These are phyloP conservation scores for Tilletiopsis washingtonensis DNA, from an alignment of 1,284 basidiomycete species.

Conservation along the genomic window DNA sequence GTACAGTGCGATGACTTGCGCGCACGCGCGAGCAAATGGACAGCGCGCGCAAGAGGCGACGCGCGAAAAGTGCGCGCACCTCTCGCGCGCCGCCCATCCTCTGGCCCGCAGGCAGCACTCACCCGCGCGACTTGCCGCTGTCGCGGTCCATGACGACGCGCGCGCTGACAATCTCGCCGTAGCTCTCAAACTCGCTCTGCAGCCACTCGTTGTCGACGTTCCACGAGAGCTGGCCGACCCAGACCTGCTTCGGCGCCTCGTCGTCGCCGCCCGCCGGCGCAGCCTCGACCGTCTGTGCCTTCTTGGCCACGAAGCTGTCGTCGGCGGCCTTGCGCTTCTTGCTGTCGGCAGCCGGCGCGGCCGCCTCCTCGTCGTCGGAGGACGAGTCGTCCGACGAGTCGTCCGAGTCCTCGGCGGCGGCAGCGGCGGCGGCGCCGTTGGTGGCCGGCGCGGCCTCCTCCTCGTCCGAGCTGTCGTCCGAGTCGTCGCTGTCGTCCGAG, in stretches of 20 bases:
- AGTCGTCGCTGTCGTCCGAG: slow-evolving; percentile 14
- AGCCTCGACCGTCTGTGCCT: slow-evolving; percentile 60
- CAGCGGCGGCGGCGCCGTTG: too few species aligned
- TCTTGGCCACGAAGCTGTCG: slow-evolving; percentile 64
- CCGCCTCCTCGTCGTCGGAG: slow-evolving; percentile 29
- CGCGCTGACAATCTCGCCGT: slow-evolving; percentile 78
- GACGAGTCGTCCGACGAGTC: slow-evolving; percentile 32
- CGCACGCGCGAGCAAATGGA: not conserved
- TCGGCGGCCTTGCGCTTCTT: slow-evolving; percentile 79
- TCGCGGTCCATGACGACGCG: slow-evolving; percentile 86
- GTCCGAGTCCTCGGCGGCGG: slow-evolving; percentile 13
- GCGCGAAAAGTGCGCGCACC: too few species aligned
- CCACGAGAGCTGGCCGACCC: slow-evolving; percentile 91
- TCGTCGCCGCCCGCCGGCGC: slow-evolving; percentile 49
- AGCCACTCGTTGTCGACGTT: slow-evolving; percentile 97
- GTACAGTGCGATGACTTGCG: not conserved
- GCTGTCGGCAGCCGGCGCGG: slow-evolving; percentile 42
- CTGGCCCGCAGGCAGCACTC: not conserved
- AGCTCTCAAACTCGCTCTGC: slow-evolving; percentile 76
- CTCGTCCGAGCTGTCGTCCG: slow-evolving; percentile 25
- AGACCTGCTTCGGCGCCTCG: slow-evolving; percentile 67
- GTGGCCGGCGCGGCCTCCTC: too few species aligned
- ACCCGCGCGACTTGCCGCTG: slow-evolving; percentile 49
- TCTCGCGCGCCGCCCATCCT: too few species aligned
- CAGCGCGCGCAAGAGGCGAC: too few species aligned